Percentiles rank a stretch among this genome's conserved stretches.
phyloP scores from a whole-genome alignment of 345 rosid species.

The Durio zibethinus region DNA sequence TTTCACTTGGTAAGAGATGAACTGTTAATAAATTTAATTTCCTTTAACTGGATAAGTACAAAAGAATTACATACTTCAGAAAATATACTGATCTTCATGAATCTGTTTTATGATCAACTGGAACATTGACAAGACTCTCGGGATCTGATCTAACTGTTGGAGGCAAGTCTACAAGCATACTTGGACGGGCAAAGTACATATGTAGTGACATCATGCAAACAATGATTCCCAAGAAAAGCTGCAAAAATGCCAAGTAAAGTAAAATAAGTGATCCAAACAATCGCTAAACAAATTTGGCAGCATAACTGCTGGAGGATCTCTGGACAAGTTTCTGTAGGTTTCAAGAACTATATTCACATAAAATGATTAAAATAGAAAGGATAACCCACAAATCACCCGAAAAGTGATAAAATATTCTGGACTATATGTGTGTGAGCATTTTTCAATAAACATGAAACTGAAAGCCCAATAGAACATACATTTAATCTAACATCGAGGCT shows the following conservation, averaged over 20 bases:
- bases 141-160: constrained; percentile 40
- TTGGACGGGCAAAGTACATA: constrained; percentile 86
- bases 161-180: constrained; percentile 62
- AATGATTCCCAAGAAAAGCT: constrained; percentile 91
- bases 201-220: constrained; percentile 95
- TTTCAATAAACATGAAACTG: not conserved
- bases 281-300: not conserved
- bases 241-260: constrained; percentile 26
- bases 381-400: not conserved
- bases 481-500: not conserved
- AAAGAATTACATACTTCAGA: constrained; percentile 6
- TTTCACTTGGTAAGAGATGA: not conserved
- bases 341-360: not conserved
- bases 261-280: not conserved
- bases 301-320: not conserved
- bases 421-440: not conserved
- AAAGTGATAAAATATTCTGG: not conserved
- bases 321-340: not conserved
- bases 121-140: constrained; percentile 55
- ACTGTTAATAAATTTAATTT: not conserved
- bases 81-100: constrained; percentile 33
- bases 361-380: not conserved
- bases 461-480: not conserved
- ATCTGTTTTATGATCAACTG: constrained; percentile 51
- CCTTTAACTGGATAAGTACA: not conserved